Percentiles rank a stretch among this genome's conserved stretches.
These are phyloP conservation scores for Haberlea rhodopensis DNA, from an alignment of 257 asterid species.

Conservation along the genomic window DNA sequence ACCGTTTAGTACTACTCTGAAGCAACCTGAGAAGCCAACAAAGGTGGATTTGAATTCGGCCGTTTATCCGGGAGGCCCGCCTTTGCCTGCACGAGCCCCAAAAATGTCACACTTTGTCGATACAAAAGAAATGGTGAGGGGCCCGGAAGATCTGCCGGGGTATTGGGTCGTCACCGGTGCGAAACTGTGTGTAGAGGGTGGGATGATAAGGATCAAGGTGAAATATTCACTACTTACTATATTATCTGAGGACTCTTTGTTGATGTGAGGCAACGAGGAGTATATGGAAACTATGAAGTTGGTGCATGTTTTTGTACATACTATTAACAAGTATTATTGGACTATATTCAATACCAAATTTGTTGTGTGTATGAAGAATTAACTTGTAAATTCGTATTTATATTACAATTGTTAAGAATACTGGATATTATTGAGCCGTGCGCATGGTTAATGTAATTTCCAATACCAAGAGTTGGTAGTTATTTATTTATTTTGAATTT, in stretches of 20 bases:
- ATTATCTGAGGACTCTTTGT: conserved; percentile 64
- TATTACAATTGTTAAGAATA: too few relatives aligned
- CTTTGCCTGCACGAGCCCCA: conserved; percentile 71
- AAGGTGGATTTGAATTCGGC: too few relatives aligned
- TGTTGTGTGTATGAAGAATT: too few relatives aligned
- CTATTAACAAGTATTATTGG: too few relatives aligned
- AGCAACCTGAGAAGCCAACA: conserved; percentile 52
- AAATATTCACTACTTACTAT: conserved; percentile 81
- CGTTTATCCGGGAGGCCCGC: conserved; percentile 86
- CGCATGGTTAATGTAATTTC: too few relatives aligned
- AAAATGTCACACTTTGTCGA: conserved; percentile 84
- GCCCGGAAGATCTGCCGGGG: conserved; percentile 86
- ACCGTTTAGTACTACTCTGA: conserved; percentile 57
- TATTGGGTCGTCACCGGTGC: conserved; percentile 96
- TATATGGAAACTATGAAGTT: too few relatives aligned
- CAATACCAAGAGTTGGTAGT: too few relatives aligned
- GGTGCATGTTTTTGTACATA: too few relatives aligned
- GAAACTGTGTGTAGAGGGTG: conserved; percentile 72
- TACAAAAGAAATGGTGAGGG: conserved; percentile 79
- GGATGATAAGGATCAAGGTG: conserved; percentile 70
- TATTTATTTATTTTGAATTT: too few relatives aligned
- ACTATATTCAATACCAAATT: too few relatives aligned
- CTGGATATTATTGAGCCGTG: too few relatives aligned
- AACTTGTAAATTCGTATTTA: too few relatives aligned
- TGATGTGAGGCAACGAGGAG: conserved; percentile 44